Percentiles rank a stretch among this genome's conserved stretches.
Evolutionary conservation across 352 stramenopile species (phyloP).

Genomic region (Phytophthora foliorum): DNA sequence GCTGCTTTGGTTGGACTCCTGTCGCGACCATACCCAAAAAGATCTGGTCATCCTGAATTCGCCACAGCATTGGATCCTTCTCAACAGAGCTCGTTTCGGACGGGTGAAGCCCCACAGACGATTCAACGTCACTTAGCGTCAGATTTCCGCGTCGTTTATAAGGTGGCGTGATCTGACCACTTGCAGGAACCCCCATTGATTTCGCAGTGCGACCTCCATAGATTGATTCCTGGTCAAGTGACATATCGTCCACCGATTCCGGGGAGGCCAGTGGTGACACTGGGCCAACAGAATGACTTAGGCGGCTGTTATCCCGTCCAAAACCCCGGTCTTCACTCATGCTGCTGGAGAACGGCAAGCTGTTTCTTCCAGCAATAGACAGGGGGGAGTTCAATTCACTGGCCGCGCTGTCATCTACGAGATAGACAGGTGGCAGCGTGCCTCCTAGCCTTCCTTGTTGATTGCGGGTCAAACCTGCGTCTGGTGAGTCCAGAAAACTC

Average conservation of each 20-base stretch:
- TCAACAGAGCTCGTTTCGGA: slow-evolving; percentile 65
- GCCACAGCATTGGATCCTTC: slow-evolving; percentile 74
- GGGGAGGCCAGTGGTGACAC: slow-evolving; percentile 42
- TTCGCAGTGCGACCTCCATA: slow-evolving; percentile 21
- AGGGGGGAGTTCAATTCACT: slow-evolving; percentile 59
- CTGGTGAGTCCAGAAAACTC: slow-evolving; percentile 26
- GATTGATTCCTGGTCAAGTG: slow-evolving; percentile 26
- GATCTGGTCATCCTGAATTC: slow-evolving; percentile 96
- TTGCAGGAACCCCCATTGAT: slow-evolving; percentile 33
- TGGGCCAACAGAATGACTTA: slow-evolving; percentile 32
- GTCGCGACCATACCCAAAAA: slow-evolving; percentile 98
- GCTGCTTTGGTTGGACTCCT: slow-evolving; percentile 94
- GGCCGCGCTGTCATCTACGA: slow-evolving; percentile 78
- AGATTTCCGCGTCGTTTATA: slow-evolving; percentile 34
- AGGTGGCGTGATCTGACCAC: slow-evolving; percentile 37
- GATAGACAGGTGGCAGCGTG: slow-evolving; percentile 77
- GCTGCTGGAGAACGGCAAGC: slow-evolving; percentile 41
- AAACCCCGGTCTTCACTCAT: slow-evolving; percentile 45
- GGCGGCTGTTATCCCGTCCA: slow-evolving; percentile 15
- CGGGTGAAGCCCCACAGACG: slow-evolving; percentile 54
- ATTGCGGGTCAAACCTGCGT: slow-evolving; percentile 9
- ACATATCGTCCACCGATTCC: slow-evolving; percentile 37
- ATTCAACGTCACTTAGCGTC: slow-evolving; percentile 61
- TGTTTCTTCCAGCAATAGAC: slow-evolving; percentile 29
- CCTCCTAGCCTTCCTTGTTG: slow-evolving; percentile 24